These are phyloP conservation scores for Penicillium tannophilum DNA, from an alignment of 495 filamentous ascomycete species.

Conservation along the genomic window DNA sequence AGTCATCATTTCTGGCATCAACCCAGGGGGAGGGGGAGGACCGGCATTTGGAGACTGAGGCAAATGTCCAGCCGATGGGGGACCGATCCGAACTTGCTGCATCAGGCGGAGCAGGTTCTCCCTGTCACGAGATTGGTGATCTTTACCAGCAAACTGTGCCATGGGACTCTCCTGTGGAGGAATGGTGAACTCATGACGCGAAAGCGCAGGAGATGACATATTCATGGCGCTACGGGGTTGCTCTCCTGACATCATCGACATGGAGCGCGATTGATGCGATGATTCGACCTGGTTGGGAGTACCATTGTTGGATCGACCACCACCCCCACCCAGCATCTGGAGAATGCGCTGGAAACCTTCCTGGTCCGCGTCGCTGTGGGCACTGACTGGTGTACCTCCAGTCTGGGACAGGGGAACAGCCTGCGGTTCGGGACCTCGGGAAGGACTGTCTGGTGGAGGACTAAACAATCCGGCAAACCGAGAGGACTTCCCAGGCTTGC, in stretches of 20 bases:
- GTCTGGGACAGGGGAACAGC: constrained; percentile 24
- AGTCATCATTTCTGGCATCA: constrained; percentile 49
- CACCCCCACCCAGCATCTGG: constrained; percentile 69
- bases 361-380: constrained; percentile 68
- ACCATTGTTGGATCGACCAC: constrained; percentile 37
- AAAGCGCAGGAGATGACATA: constrained; percentile 40
- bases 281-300: constrained; percentile 41
- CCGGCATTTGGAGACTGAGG: constrained; percentile 39
- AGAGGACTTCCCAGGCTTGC: constrained; percentile 61
- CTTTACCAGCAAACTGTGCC: constrained; percentile 29
- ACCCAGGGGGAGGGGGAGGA: constrained; percentile 37
- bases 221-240: constrained; percentile 33
- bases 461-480: constrained; percentile 84
- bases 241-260: constrained; percentile 34
- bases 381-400: constrained; percentile 38
- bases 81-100: constrained; percentile 50
- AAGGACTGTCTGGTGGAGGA: constrained; percentile 58
- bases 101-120: constrained; percentile 56
- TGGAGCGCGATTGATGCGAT: constrained; percentile 31
- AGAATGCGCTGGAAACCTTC: constrained; percentile 88
- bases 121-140: constrained; percentile 45
- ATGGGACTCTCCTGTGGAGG: constrained; percentile 35
- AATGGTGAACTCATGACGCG: constrained; percentile 36
- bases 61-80: constrained; percentile 29
- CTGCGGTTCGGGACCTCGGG: constrained; percentile 54